Percentiles rank a stretch among this genome's conserved stretches.
Conservation (phyloP, 176 grass and related monocot species). For the Canna indica region DNA sequence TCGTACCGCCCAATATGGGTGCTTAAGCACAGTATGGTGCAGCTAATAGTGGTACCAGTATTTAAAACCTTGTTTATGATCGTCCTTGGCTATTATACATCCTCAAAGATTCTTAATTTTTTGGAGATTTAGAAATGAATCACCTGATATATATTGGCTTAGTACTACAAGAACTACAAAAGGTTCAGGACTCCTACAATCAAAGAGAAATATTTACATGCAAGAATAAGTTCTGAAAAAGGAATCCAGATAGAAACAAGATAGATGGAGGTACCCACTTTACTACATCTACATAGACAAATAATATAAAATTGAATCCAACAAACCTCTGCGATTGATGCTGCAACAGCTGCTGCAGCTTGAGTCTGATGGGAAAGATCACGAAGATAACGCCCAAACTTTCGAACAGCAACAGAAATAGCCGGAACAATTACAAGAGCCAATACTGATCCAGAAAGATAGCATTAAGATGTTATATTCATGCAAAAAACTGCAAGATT, state of each 20-base stretch:
- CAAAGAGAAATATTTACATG: no score
- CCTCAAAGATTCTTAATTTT: no score
- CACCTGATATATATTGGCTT: no score
- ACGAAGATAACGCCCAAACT: slow-evolving; percentile 78
- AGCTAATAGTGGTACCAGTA: no score
- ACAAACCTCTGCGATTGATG: slow-evolving; percentile 93
- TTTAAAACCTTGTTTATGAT: no score
- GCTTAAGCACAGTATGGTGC: no score
- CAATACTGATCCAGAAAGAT: slow-evolving; percentile 46
- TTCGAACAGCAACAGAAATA: slow-evolving; percentile 75
- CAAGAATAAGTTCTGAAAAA: neutral
- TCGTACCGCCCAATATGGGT: no score
- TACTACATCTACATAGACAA: neutral
- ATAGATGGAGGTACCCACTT: neutral
- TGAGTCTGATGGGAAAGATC: slow-evolving; percentile 96
- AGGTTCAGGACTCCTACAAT: no score
- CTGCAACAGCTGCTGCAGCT: slow-evolving; percentile 76
- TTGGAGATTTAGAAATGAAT: no score
- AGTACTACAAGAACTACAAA: no score
- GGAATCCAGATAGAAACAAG: neutral
- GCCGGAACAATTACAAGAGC: slow-evolving; percentile 65
- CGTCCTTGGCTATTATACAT: no score
- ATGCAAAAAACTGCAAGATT: neutral
- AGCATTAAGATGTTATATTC: slow-evolving; percentile 6
- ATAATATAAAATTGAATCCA: neutral